Conservation (phyloP, 169 alveolate species). For the Plasmodium ovale region DNA sequence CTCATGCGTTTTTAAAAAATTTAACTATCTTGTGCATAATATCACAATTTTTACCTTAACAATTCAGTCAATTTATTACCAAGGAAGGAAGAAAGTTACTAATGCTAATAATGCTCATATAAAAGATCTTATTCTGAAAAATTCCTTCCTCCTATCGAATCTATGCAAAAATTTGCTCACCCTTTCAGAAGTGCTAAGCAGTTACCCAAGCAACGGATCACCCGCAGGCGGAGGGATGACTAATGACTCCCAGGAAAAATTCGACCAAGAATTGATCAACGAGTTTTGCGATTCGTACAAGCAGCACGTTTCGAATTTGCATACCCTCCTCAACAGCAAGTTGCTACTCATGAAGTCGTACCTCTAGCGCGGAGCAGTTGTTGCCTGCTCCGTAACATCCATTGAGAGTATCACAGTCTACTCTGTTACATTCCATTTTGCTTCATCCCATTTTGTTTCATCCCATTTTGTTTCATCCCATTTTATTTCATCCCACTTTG, state of each 20-base stretch:
- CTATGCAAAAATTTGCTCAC: slow-evolving; percentile 33
- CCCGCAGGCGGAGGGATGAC: no score
- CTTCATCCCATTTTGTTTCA: no score
- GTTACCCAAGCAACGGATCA: no score
- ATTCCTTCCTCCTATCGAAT: slow-evolving; percentile 3
- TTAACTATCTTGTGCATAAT: slow-evolving; percentile 59
- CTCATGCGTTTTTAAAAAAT: slow-evolving; percentile 60
- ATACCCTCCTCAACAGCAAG: slow-evolving; percentile 25
- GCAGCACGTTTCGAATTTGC: slow-evolving; percentile 42
- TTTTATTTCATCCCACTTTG: no score
- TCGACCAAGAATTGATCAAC: slow-evolving; percentile 5
- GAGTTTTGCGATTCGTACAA: slow-evolving; percentile 36
- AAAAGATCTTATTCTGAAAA: slow-evolving; percentile 20
- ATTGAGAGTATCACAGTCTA: no score
- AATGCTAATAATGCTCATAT: slow-evolving; percentile 16
- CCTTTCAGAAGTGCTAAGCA: slow-evolving; percentile 29
- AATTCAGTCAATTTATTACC: slow-evolving; percentile 54
- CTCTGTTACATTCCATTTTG: no score
- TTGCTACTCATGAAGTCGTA: slow-evolving; percentile 35
- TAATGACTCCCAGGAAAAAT: no score
- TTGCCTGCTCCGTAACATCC: no score
- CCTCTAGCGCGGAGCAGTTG: no score
- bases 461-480: no score
- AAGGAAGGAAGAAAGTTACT: slow-evolving; percentile 12
- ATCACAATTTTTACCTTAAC: slow-evolving; percentile 46